Percentiles rank a stretch among this genome's conserved stretches.
phyloP scores from a whole-genome alignment of 2,329 filamentous ascomycete species.

The Aureobasidium sp. region DNA sequence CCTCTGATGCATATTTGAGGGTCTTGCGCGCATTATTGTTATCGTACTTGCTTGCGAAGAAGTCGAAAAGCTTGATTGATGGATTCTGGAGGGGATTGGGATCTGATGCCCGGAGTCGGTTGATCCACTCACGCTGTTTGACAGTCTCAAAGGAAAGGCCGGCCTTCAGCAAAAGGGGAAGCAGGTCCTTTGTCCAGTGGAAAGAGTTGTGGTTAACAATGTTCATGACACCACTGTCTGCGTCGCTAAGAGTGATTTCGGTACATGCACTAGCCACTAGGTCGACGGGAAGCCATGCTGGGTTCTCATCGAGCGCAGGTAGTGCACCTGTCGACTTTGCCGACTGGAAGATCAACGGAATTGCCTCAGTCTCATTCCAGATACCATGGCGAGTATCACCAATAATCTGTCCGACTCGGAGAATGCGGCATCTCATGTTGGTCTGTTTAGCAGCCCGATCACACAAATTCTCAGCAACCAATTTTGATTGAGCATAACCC shows the following conservation, averaged over 20 bases:
- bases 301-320: slow-evolving; percentile 39
- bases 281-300: slow-evolving; percentile 40
- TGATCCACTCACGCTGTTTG: slow-evolving; percentile 40
- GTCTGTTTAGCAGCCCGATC: slow-evolving; percentile 26
- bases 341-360: slow-evolving; percentile 43
- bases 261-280: slow-evolving; percentile 33
- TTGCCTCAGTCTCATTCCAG: slow-evolving; percentile 53
- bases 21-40: slow-evolving; percentile 29
- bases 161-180: slow-evolving; percentile 42
- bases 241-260: slow-evolving; percentile 20
- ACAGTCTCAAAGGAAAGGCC: slow-evolving; percentile 42
- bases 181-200: slow-evolving; percentile 47
- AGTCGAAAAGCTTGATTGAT: slow-evolving; percentile 27
- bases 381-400: slow-evolving; percentile 23
- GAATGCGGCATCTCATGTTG: slow-evolving; percentile 21
- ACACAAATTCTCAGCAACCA: slow-evolving; percentile 28
- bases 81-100: slow-evolving; percentile 29
- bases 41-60: slow-evolving; percentile 32
- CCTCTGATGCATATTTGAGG: slow-evolving; percentile 44
- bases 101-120: slow-evolving; percentile 38
- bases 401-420: slow-evolving; percentile 37
- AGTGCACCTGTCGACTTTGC: slow-evolving; percentile 43
- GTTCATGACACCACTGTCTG: slow-evolving; percentile 22
- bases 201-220: slow-evolving; percentile 46
- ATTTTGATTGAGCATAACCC: slow-evolving; percentile 21